Conservation (phyloP, 345 rosid genomes). For the Rhodomyrtus tomentosa region DNA sequence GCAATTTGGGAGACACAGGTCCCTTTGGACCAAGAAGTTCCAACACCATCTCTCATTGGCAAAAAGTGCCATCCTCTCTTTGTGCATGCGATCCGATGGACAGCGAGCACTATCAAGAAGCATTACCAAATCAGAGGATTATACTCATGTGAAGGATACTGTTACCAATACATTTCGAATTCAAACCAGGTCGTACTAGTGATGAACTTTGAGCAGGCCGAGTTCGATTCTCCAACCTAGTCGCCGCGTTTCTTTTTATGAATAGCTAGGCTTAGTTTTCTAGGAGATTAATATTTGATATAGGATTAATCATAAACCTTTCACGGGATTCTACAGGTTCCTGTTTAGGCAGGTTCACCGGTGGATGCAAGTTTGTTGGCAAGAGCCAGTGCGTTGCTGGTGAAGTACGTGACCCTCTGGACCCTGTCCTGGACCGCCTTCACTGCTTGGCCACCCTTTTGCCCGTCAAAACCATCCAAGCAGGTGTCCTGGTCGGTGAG, state of each 20-base stretch:
- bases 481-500: conserved; percentile 71
- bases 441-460: conserved; percentile 11
- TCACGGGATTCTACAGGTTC: not conserved
- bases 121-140: not conserved
- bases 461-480: conserved; percentile 57
- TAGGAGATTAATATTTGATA: not conserved
- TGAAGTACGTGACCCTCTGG: conserved; percentile 26
- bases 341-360: conserved; percentile 12
- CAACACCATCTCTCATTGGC: not conserved
- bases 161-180: not conserved
- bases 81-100: not conserved
- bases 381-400: conserved; percentile 82
- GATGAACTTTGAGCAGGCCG: not conserved
- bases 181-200: not conserved
- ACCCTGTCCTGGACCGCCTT: conserved; percentile 24
- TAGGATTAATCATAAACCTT: not conserved
- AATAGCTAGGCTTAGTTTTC: not conserved
- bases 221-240: not conserved
- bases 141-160: not conserved
- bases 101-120: not conserved
- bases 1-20: not conserved
- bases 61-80: not conserved
- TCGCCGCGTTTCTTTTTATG: not conserved
- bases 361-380: conserved; percentile 56
- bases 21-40: not conserved